Base-by-base conservation (phyloP, 1,284 basidiomycete species). In the Entoloma clypeatum region DNA sequence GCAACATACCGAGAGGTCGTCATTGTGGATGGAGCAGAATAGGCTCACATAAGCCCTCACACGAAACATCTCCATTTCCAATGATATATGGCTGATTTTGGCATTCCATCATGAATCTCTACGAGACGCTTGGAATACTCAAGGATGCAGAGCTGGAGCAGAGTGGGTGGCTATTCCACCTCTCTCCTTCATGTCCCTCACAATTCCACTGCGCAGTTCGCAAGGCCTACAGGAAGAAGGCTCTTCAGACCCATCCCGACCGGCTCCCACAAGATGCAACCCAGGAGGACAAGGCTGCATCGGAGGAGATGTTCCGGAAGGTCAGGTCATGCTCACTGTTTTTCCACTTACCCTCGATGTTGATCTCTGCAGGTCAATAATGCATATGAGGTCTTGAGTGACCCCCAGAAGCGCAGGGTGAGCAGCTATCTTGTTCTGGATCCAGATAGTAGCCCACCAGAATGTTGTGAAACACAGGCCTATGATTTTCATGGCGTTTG, bases 401-500 rank as follows among this genome's bases (percentile, higher is more conserved):
- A 74, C 48, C 49, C 65, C n/a, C 53, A 65, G 41, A 75, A 69
- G 42, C 64, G 69, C 44, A 64, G 54, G 49, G 71, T 72, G 39
- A 34, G 64, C 49, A 25, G 10, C 3, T n/a, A 14, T 4, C 22
- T 36, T 7, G n/a, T 14, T 1, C 11, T 5, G 2, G 6, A n/a
- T 28, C 7, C 17, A 7, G 5, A 34, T 26, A 30, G 5, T 6
- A 17, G 18, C 27, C 26, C 8, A 17, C 27, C 32, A 22, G 11
- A 14, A 24, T 36, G 7, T 36, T 19, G 14, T 2, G 10, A 4
- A 10, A 21, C 30, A 8, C 45, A 85, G 74, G 46, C 71, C n/a
- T 89, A 88, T 58, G 86, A 89, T 55, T 57, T 60, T 16, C 64
- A 80, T 49, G 83, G 86, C 28, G 68, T 78, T 35, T 89, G 81